phyloP scores from a whole-genome alignment of 129 eudicot species.

The Rutidosis leptorrhynchoides region DNA sequence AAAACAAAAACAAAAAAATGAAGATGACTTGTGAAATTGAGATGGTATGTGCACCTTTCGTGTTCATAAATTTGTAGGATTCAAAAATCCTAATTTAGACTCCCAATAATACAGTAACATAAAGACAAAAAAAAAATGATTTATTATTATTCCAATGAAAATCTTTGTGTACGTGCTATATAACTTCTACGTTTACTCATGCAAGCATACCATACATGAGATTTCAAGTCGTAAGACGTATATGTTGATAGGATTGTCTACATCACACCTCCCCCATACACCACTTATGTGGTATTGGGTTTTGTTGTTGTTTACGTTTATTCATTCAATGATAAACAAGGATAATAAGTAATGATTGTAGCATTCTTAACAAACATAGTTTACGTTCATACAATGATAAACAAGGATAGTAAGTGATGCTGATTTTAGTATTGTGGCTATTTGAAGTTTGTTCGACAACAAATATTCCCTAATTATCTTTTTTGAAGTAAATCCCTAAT shows the following conservation, averaged over 20 bases:
- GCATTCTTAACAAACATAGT: constrained; percentile 3
- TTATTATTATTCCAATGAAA: not conserved
- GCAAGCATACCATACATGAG: not conserved
- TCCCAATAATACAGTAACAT: not conserved
- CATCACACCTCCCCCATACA: too few species aligned
- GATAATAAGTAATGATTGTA: not conserved
- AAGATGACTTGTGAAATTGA: constrained; percentile 15
- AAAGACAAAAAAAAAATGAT: not conserved
- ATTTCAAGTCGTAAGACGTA: not conserved
- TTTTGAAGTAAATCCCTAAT: not conserved
- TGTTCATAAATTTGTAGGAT: not conserved
- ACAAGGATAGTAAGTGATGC: not conserved
- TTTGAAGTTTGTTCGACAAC: not conserved
- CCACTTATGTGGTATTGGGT: too few species aligned
- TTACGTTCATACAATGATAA: not conserved
- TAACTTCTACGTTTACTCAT: not conserved
- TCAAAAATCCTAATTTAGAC: not conserved
- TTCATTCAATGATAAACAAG: constrained; percentile 6
- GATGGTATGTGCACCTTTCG: not conserved
- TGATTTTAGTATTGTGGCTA: not conserved
- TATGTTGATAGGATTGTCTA: too few species aligned
- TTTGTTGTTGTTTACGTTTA: not conserved
- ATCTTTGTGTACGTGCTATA: not conserved
- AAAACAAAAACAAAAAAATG: too few species aligned
- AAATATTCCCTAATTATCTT: not conserved